A percentile compares a stretch with the other conserved stretches of the same genome.
These are phyloP conservation scores for Flaveria ramosissima DNA, from an alignment of 129 eudicot genomes.

Conservation along the genomic window DNA sequence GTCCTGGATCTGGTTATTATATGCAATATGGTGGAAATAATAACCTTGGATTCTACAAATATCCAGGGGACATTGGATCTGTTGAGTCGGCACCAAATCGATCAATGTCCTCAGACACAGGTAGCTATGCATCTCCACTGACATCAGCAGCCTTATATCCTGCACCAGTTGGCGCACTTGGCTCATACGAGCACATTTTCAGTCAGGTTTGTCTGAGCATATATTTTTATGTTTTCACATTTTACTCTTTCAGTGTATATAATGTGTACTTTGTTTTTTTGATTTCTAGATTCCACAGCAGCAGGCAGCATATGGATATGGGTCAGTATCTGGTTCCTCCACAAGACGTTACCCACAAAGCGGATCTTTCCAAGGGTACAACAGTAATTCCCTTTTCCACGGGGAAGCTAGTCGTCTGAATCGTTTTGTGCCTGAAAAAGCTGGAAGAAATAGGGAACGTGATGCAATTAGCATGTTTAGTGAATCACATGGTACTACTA, in stretches of 20 bases:
- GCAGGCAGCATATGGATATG: constrained; percentile 65
- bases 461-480: constrained; percentile 35
- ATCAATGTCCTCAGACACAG: constrained; percentile 60
- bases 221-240: not conserved
- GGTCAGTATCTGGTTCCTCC: constrained; percentile 56
- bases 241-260: not conserved
- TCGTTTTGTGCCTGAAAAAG: constrained; percentile 51
- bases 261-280: not conserved
- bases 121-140: constrained; percentile 60
- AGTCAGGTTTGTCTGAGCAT: constrained; percentile 65
- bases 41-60: constrained; percentile 65
- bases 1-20: constrained; percentile 76
- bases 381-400: constrained; percentile 41
- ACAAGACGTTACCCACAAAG: constrained; percentile 58
- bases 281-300: constrained; percentile 51
- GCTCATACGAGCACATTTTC: constrained; percentile 46
- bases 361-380: constrained; percentile 51
- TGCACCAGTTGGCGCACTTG: constrained; percentile 65
- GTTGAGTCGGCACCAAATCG: constrained; percentile 56
- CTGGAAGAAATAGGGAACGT: constrained; percentile 66
- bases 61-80: constrained; percentile 68
- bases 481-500: constrained; percentile 55
- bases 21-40: constrained; percentile 67
- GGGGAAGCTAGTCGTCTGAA: constrained; percentile 55
- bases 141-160: constrained; percentile 69